phyloP scores from a whole-genome alignment of 176 grass and related monocot species.

The Thalia dealbata region DNA sequence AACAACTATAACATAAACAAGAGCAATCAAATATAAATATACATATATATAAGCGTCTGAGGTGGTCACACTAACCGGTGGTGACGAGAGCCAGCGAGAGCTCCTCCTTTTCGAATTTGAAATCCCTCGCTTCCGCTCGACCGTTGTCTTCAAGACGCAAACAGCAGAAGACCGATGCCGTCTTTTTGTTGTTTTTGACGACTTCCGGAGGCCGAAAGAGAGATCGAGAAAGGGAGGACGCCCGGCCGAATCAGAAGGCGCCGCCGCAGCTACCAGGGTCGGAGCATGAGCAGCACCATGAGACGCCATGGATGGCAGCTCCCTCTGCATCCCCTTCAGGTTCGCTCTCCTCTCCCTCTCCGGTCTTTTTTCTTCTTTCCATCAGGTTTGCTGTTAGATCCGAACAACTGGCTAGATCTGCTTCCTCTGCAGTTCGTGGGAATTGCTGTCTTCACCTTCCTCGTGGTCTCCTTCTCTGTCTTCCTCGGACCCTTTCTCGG shows the following conservation, averaged over 20 bases:
- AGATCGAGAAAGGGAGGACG: background rate
- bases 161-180: background rate
- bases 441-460: slow-evolving; percentile 44
- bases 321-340: slow-evolving; percentile 89
- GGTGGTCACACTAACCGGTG: background rate
- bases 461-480: slow-evolving; percentile 62
- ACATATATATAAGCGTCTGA: no score
- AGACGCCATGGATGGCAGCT: slow-evolving; percentile 82
- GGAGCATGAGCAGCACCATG: background rate
- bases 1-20: no score
- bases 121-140: background rate
- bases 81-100: background rate
- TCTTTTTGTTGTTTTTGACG: background rate
- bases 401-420: no score
- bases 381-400: background rate
- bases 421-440: slow-evolving; percentile 47
- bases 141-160: background rate
- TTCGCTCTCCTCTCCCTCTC: background rate
- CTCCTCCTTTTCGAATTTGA: slow-evolving; percentile 21
- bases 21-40: no score
- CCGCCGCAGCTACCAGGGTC: background rate
- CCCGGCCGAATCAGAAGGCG: background rate
- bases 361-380: background rate
- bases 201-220: background rate
- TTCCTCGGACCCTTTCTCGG: slow-evolving; percentile 70